Conservation (phyloP, 2,329 filamentous ascomycete species). For the Hypoxylon sp. region DNA sequence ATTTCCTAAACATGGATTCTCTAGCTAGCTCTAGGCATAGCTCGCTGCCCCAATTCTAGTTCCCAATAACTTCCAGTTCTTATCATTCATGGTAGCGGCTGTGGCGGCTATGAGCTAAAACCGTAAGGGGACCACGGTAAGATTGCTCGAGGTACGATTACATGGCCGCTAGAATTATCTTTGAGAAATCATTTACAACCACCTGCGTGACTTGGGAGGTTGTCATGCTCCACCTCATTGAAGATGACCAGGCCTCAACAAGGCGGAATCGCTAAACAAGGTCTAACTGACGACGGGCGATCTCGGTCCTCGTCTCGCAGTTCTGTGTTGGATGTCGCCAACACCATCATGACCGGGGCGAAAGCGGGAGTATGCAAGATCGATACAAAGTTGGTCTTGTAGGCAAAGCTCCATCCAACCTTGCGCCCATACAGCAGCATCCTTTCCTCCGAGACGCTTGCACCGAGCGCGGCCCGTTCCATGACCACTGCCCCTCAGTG, state of each 20-base stretch:
- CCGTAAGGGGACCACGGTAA: no score
- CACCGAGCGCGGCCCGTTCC: background rate
- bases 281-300: background rate
- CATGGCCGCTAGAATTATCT: no score
- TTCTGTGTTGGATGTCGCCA: background rate
- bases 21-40: background rate
- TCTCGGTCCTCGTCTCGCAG: background rate
- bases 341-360: background rate
- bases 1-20: background rate
- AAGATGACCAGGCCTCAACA: background rate
- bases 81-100: background rate
- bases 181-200: no score
- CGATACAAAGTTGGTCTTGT: background rate
- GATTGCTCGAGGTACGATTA: no score
- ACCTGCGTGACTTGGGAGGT: no score
- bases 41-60: background rate
- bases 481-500: background rate
- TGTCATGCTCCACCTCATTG: no score
- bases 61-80: background rate
- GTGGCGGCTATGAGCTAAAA: background rate
- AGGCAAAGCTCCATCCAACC: background rate
- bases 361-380: background rate
- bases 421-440: background rate
- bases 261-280: background rate
- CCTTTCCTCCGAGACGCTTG: background rate